Percentiles rank a stretch among this genome's conserved stretches.
phyloP scores from a whole-genome alignment of 441 rosid genomes.

The Melastoma candidum region DNA sequence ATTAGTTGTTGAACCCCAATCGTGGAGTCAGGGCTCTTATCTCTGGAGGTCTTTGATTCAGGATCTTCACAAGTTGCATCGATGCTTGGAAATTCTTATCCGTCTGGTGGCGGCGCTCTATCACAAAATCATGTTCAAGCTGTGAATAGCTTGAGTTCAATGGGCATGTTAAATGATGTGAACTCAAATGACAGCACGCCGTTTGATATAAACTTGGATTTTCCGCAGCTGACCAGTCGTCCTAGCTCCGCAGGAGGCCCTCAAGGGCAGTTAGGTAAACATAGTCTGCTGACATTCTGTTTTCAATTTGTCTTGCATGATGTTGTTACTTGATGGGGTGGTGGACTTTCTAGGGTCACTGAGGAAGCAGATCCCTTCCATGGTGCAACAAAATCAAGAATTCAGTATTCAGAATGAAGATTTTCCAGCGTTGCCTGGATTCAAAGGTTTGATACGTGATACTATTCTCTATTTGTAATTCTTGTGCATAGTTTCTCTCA shows the following conservation, averaged over 20 bases:
- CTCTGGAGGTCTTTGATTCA: constrained; percentile 15
- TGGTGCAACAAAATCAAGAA: constrained; percentile 97
- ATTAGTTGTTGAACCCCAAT: too few relatives aligned
- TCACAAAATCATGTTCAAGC: constrained; percentile 84
- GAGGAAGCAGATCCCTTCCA: constrained; percentile 82
- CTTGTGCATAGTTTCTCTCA: neutral
- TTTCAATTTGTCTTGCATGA: neutral
- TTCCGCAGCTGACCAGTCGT: constrained; percentile 84
- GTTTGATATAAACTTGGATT: constrained; percentile 86
- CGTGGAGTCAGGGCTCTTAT: too few relatives aligned
- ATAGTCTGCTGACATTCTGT: constrained; percentile 4
- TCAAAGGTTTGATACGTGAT: constrained; percentile 50
- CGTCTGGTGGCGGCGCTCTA: constrained; percentile 69
- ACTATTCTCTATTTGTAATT: neutral
- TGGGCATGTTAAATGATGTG: constrained; percentile 87
- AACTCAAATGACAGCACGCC: constrained; percentile 75
- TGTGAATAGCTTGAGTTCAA: constrained; percentile 70
- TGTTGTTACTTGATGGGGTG: neutral
- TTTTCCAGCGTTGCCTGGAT: constrained; percentile 98
- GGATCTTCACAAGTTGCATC: constrained; percentile 90
- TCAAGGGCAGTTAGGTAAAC: constrained; percentile 87
- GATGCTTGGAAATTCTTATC: constrained; percentile 71
- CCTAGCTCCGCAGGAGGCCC: constrained; percentile 93
- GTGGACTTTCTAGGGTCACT: constrained; percentile 46
- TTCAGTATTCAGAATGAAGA: constrained; percentile 99